phyloP scores from a whole-genome alignment of 306 rosid species.

The Cajanus cajan region DNA sequence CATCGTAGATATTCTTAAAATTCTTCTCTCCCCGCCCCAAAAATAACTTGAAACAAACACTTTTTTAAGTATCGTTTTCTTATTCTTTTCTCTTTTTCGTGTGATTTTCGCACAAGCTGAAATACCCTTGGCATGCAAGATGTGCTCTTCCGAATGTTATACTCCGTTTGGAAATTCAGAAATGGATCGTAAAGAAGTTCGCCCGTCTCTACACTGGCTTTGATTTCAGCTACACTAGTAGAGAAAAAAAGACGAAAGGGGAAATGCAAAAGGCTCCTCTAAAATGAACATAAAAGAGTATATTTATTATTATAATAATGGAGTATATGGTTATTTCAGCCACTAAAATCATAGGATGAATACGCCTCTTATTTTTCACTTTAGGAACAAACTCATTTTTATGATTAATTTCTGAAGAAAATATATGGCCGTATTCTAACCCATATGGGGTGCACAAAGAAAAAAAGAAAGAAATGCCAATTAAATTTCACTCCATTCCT shows the following conservation, averaged over 20 bases:
- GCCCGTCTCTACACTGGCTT: neutral
- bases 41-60: neutral
- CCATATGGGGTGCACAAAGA: neutral
- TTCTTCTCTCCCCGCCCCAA: neutral
- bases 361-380: neutral
- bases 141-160: neutral
- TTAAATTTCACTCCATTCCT: neutral
- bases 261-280: neutral
- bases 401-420: neutral
- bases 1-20: too few species aligned
- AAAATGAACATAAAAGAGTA: neutral
- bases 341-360: neutral
- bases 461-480: neutral
- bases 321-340: neutral
- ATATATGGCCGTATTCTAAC: neutral
- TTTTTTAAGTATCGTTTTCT: neutral
- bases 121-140: neutral
- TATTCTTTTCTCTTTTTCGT: neutral
- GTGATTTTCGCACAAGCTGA: neutral
- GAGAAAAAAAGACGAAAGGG: too few species aligned
- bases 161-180: neutral
- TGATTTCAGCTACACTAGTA: neutral
- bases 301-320: too few species aligned
- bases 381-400: neutral
- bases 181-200: neutral